phyloP scores from a whole-genome alignment of 1,284 basidiomycete species.

The Takashimella tepidaria region DNA sequence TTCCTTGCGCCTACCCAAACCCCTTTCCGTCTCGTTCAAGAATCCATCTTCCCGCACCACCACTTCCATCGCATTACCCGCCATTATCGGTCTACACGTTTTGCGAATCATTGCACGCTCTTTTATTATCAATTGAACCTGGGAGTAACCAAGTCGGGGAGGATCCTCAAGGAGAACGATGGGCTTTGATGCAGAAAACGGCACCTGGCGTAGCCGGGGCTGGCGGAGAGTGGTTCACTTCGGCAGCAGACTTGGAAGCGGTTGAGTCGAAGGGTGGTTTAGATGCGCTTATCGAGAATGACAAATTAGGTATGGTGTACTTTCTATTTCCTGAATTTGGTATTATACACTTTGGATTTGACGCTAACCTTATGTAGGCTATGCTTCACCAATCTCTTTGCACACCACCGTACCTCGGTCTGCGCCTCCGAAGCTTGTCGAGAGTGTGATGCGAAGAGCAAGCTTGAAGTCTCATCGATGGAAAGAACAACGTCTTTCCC shows the following conservation, averaged over 20 bases:
- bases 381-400: constrained; percentile 29
- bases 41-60: constrained; percentile 34
- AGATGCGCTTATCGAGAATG: neutral
- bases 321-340: too few species aligned
- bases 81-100: constrained; percentile 40
- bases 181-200: constrained; percentile 41
- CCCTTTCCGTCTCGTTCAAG: constrained; percentile 35
- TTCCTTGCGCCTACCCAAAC: constrained; percentile 40
- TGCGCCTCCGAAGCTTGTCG: constrained; percentile 19
- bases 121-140: constrained; percentile 32
- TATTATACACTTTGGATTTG: too few species aligned
- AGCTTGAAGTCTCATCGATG: constrained; percentile 36
- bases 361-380: too few species aligned
- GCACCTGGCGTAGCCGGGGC: constrained; percentile 9
- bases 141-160: constrained; percentile 6
- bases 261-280: constrained; percentile 15
- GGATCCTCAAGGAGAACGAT: constrained; percentile 20
- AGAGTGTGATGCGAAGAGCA: constrained; percentile 30
- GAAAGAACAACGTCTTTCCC: constrained; percentile 22
- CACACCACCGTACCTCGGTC: constrained; percentile 18
- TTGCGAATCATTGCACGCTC: constrained; percentile 30
- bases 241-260: constrained; percentile 28
- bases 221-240: constrained; percentile 40
- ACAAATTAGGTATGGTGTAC: constrained; percentile 33
- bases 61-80: constrained; percentile 35